Evolutionary conservation across 2,329 filamentous ascomycete genomes (phyloP), one percentile per base, ranked within the genome.

Genomic region (Ophiostoma sp.): DNA sequence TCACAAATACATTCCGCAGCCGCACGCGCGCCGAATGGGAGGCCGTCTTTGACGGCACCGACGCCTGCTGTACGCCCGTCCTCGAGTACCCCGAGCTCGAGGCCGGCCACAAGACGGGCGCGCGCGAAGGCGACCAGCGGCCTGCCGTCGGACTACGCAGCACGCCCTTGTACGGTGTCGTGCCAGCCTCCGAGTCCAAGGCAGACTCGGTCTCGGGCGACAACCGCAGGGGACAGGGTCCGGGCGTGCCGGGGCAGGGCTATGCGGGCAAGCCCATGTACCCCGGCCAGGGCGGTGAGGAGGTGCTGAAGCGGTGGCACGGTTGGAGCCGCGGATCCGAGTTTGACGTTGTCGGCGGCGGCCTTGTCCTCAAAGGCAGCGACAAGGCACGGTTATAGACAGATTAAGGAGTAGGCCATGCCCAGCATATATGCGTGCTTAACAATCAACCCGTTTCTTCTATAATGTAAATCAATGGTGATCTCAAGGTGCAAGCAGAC

Each of bases 41-140:
- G 78, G 76, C 70, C 3, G 81, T 96, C 5, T 98, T 97, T 76
- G 91, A 96, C 76, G 91, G 90, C 11, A 95, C 91, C 0, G 94
- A 98, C 79, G 94, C 94, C 1, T 98, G 94, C 77, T 92, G 90
- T 71, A 92, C 91, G n/a, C 94, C 94, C 0, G 91, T 98, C 1
- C 80, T 97, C 58, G 88, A 87, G 45, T 91, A 92, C 72, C 75
- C 73, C 0, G 93, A 97, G 78, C 80, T 97, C 60, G 85, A 92
- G 74, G 72, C 76, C n/a, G 79, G 79, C 75, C 70, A 74, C 47
- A 73, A 76, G 9, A 18, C 73, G 73, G 70, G 2, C 76, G 80
- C 47, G 66, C 75, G 8, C 71, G 86, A 88, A 74, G 85, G 88
- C 64, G 89, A 93, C 72, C 89, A 92, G 78, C 79, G 91, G 70